Evolutionary conservation across 345 rosid species (phyloP).

Genomic region (Dimocarpus longan): DNA sequence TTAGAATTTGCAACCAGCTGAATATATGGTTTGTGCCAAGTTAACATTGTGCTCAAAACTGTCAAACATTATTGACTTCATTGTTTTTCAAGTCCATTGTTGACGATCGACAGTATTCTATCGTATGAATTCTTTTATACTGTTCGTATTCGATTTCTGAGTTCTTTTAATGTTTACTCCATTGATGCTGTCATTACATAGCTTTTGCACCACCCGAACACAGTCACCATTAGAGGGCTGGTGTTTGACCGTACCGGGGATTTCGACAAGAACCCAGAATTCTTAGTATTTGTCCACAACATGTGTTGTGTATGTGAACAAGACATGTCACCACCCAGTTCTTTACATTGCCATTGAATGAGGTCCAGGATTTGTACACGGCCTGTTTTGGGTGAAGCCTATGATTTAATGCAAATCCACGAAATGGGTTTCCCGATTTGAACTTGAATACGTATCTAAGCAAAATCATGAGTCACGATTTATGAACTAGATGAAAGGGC

Average conservation of each 20-base stretch:
- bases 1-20: not conserved
- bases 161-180: not conserved
- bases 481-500: not conserved
- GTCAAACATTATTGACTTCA: constrained; percentile 7
- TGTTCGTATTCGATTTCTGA: not conserved
- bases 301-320: not conserved
- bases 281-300: not conserved
- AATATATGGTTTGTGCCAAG: not conserved
- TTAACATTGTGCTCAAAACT: not conserved
- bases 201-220: not conserved
- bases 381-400: not conserved
- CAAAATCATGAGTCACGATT: not conserved
- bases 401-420: not conserved
- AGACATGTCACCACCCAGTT: not conserved
- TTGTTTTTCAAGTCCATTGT: not conserved
- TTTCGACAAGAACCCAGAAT: not conserved
- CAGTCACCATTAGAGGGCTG: not conserved
- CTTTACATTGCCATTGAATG: not conserved
- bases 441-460: not conserved
- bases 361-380: not conserved
- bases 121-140: constrained; percentile 7
- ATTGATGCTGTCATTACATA: not conserved
- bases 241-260: not conserved
- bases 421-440: not conserved
- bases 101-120: not conserved